Conservation (phyloP, 2,329 filamentous ascomycete genomes). For the Leptographium lundbergii region DNA sequence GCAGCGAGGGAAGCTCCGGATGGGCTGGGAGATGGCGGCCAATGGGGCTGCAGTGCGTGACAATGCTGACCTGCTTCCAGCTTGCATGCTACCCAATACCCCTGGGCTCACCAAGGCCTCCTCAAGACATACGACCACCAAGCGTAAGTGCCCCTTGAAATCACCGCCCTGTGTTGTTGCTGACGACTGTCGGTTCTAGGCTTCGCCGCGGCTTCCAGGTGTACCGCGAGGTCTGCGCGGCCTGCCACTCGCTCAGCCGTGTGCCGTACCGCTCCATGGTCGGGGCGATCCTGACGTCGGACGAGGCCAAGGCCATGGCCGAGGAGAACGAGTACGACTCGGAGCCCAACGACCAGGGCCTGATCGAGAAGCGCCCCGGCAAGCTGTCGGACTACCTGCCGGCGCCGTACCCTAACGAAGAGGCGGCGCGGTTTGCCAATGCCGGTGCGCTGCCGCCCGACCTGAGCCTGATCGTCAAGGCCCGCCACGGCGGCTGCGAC, state of each 20-base stretch:
- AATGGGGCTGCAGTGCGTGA: neutral
- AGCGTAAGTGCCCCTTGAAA: conserved; percentile 53
- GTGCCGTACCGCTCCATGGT: conserved; percentile 89
- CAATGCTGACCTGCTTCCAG: conserved; percentile 35
- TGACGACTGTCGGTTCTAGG: conserved; percentile 29
- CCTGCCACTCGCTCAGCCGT: conserved; percentile 92
- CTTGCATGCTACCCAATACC: conserved; percentile 82
- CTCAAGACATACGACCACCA: conserved; percentile 95
- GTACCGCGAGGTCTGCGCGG: conserved; percentile 95
- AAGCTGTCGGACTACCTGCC: conserved; percentile 98
- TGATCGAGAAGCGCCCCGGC: conserved; percentile 96
- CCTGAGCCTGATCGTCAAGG: conserved; percentile 96
- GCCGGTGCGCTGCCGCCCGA: conserved; percentile 95
- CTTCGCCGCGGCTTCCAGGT: conserved; percentile 99
- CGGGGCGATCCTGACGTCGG: conserved; percentile 83
- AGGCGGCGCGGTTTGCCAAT: conserved; percentile 95
- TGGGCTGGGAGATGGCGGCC: neutral
- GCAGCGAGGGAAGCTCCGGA: neutral
- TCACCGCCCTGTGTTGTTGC: neutral
- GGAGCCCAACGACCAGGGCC: conserved; percentile 94
- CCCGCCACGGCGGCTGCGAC: conserved; percentile 90
- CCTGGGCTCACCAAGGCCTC: conserved; percentile 89
- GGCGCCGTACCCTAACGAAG: conserved; percentile 94
- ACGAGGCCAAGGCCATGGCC: conserved; percentile 93
- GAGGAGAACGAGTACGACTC: conserved; percentile 98